These are phyloP conservation scores for Podaxis sp. DNA, from an alignment of 768 basidiomycete species.

Conservation along the genomic window DNA sequence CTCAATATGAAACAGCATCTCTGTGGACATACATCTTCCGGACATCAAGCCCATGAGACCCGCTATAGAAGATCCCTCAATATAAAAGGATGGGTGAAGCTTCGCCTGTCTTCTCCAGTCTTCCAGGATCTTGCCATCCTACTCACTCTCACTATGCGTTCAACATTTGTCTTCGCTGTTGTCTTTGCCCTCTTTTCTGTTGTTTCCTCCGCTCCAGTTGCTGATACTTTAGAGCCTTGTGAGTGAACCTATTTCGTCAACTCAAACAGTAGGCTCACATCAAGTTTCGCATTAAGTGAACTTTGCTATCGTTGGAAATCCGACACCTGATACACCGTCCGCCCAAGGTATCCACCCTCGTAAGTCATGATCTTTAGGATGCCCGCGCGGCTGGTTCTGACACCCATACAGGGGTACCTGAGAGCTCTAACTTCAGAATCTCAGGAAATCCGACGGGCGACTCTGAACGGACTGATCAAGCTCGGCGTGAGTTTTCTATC, in stretches of 20 bases:
- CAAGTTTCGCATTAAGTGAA: background rate
- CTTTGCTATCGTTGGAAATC: slow-evolving; percentile 8
- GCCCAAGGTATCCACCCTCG: background rate
- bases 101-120: background rate
- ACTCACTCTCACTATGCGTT: background rate
- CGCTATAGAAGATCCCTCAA: background rate
- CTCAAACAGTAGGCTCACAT: background rate
- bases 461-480: background rate
- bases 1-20: slow-evolving; percentile 5
- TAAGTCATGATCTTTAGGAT: background rate
- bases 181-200: background rate
- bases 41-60: slow-evolving; percentile 1
- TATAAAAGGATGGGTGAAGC: background rate
- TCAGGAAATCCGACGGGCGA: background rate
- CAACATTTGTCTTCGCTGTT: background rate
- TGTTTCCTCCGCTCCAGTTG: background rate
- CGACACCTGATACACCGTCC: background rate
- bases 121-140: background rate
- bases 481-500: background rate
- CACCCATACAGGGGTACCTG: background rate
- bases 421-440: background rate
- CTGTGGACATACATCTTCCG: background rate
- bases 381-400: background rate
- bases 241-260: background rate
- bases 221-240: background rate